Evolutionary conservation across 1,139 yeast species (phyloP), one percentile per base, ranked within the genome.

Genomic region (Saccharomyces hybrid): DNA sequence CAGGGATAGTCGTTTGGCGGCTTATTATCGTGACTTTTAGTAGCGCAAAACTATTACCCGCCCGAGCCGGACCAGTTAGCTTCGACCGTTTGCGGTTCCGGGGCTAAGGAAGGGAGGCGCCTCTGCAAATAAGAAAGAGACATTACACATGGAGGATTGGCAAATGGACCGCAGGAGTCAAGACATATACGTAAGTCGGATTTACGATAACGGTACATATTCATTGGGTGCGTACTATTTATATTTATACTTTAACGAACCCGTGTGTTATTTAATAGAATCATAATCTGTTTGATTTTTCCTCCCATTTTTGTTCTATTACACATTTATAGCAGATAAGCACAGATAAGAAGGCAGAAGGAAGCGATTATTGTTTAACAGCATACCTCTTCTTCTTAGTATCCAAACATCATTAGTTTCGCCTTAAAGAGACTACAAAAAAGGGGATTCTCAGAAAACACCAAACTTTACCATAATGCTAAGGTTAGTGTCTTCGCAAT

Each of bases 401-500:
- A 19, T 19, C 19, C 19, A 19, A 19, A 19, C 19, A 19, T 19
- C 19, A 19, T 19, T 19, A 19, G 19, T 19, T 19, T 19, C 19
- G 19, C 19, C 19, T 19, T 19, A 19, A 19, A 19, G 19, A 19
- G 19, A 19, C 19, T 19, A 19, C 19, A 19, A 19, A 19, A 19
- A 19, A 19, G 19, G 19, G 19, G 19, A 19, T 19, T 19, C 19
- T 19, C 19, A 19, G 19, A 19, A 19, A 19, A 19, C 19, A 19
- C 19, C 19, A 19, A 19, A 19, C 19, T 9, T 34, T n/a, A 34
- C n/a, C 54, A 53, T 41, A 31, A 54, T 38, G 57, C 54, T 26
- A 46, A 52, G 47, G 49, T 57, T 46, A 19, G 55, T 50, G 38
- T 55, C 52, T 11, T 25, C 38, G 4, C 48, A 28, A 34, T 9